Percentiles rank a stretch among this genome's conserved stretches.
Evolutionary conservation across 306 rosid species (phyloP).

Genomic region (Quercus berberidifolia): DNA sequence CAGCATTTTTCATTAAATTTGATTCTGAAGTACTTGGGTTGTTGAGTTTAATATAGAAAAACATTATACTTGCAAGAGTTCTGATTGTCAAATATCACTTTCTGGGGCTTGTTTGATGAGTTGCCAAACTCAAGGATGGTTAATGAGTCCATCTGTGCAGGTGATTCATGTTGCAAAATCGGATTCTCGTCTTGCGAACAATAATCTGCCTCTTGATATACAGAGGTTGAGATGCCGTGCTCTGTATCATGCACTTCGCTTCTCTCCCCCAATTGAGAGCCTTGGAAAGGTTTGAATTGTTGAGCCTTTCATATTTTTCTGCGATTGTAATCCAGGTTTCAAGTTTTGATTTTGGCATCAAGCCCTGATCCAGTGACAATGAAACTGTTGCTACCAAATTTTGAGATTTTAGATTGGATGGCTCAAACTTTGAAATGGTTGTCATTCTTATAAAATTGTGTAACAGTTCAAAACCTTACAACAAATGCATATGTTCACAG

Average conservation of each 20-base stretch:
- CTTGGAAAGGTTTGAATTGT: conserved; percentile 73
- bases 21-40: not conserved
- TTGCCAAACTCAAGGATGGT: conserved; percentile 9
- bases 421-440: not conserved
- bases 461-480: not conserved
- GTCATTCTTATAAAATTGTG: not conserved
- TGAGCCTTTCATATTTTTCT: not conserved
- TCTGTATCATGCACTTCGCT: conserved; percentile 75
- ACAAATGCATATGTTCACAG: conserved; percentile 6
- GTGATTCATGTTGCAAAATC: conserved; percentile 91
- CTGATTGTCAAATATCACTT: not conserved
- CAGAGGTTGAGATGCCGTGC: conserved; percentile 94
- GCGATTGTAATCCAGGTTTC: not conserved
- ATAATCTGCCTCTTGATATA: conserved; percentile 76
- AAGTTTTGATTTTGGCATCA: not conserved
- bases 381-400: not conserved
- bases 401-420: not conserved
- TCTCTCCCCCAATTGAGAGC: conserved; percentile 79
- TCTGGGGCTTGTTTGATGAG: conserved; percentile 1
- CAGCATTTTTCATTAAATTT: not conserved
- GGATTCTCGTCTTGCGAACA: conserved; percentile 93
- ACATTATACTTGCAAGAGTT: conserved; percentile 19
- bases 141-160: conserved; percentile 41
- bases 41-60: not conserved
- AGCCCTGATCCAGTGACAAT: not conserved